These are phyloP conservation scores for Botryotinia narcissicola DNA, from an alignment of 2,329 filamentous ascomycete species.

Conservation along the genomic window DNA sequence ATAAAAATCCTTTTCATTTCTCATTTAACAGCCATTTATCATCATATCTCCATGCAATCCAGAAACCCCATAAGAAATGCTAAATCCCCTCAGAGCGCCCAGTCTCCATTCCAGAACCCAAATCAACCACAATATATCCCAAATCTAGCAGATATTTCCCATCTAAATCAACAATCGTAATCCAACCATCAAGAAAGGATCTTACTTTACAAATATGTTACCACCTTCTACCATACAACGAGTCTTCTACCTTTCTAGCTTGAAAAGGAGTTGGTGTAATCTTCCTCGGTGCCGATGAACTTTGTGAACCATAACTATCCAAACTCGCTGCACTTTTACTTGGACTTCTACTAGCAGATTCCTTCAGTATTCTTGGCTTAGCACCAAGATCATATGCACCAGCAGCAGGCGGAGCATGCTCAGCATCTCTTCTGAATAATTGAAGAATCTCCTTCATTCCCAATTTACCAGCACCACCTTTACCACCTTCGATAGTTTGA, in stretches of 20 bases:
- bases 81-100: neutral
- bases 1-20: neutral
- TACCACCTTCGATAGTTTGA: constrained; percentile 81
- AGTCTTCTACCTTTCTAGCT: constrained; percentile 29
- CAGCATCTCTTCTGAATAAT: constrained; percentile 58
- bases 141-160: neutral
- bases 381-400: constrained; percentile 29
- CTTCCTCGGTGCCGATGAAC: constrained; percentile 24
- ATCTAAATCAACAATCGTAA: neutral
- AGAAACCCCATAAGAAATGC: neutral
- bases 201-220: constrained; percentile 14
- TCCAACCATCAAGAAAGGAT: neutral
- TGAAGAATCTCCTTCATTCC: constrained; percentile 91
- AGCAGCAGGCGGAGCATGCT: constrained; percentile 30
- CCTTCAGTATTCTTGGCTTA: constrained; percentile 37
- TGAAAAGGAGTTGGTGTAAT: constrained; percentile 26
- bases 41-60: neutral
- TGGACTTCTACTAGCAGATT: constrained; percentile 21
- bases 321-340: constrained; percentile 6
- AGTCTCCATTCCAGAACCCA: neutral
- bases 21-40: neutral
- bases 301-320: constrained; percentile 17
- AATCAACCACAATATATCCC: neutral
- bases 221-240: constrained; percentile 38
- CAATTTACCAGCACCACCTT: constrained; percentile 73